These are phyloP conservation scores for Arthrobotrys pseudoclavata DNA, from an alignment of 2,329 filamentous ascomycete genomes.

Conservation along the genomic window DNA sequence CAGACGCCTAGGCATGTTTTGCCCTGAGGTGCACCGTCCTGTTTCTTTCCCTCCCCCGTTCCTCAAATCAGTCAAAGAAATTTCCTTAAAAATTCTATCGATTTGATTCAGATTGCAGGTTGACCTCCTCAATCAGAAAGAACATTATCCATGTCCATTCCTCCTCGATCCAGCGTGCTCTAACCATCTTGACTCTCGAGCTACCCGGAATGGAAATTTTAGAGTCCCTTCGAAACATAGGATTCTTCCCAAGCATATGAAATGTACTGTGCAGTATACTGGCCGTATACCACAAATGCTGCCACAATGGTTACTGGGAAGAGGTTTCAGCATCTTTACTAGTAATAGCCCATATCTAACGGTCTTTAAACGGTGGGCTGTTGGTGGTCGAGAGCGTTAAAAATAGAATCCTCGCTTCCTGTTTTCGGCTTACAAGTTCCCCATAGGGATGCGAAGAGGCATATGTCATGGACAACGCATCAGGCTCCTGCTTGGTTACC, in stretches of 20 bases:
- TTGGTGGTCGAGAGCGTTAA: conserved; percentile 38
- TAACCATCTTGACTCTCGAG: conserved; percentile 48
- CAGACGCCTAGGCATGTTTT: conserved; percentile 27
- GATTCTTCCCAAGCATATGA: conserved; percentile 32
- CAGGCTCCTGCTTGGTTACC: conserved; percentile 43
- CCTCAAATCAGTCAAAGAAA: conserved; percentile 35
- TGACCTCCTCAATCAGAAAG: conserved; percentile 35
- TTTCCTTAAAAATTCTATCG: conserved; percentile 52
- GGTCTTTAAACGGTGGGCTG: conserved; percentile 46
- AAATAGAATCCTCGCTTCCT: conserved; percentile 58
- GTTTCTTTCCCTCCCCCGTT: conserved; percentile 13
- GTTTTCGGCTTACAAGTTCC: conserved; percentile 51
- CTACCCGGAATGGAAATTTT: conserved; percentile 50
- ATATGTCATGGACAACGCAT: conserved; percentile 59
- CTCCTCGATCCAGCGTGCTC: conserved; percentile 32
- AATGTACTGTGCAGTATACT: neutral
- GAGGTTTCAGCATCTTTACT: conserved; percentile 16
- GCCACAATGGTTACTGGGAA: conserved; percentile 1
- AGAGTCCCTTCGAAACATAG: conserved; percentile 47
- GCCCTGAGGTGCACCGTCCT: conserved; percentile 17
- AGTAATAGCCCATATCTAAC: conserved; percentile 33
- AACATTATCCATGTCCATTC: conserved; percentile 41
- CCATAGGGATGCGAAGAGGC: conserved; percentile 50
- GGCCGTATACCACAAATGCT: conserved; percentile 6
- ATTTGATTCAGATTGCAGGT: conserved; percentile 48